Conservation (phyloP, 352 stramenopile species). For the Globisporangium megalacanthum region DNA sequence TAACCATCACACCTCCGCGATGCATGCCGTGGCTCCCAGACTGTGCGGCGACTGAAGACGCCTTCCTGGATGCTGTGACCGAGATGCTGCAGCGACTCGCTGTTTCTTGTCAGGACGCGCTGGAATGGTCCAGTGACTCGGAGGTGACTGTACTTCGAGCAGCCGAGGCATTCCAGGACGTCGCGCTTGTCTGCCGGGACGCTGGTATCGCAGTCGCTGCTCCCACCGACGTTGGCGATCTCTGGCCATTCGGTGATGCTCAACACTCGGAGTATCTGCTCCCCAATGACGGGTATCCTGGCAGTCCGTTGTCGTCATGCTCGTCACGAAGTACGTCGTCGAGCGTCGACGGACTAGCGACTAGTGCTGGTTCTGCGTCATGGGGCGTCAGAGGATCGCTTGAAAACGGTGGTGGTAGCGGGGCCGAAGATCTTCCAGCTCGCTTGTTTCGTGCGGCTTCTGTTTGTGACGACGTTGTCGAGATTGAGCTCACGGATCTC, state of each 20-base stretch:
- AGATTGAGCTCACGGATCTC: conserved; percentile 35
- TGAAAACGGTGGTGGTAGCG: not conserved
- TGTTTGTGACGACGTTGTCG: conserved; percentile 22
- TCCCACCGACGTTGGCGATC: not conserved
- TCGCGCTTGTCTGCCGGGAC: conserved; percentile 16
- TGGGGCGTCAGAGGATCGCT: not conserved
- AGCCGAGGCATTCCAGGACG: conserved; percentile 13
- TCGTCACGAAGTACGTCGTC: not conserved
- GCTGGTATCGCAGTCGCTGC: not conserved
- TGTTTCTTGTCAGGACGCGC: conserved; percentile 2
- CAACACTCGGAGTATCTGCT: not conserved
- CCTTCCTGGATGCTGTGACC: not conserved
- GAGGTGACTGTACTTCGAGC: conserved; percentile 7
- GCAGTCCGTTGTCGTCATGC: not conserved
- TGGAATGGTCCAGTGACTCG: conserved; percentile 17
- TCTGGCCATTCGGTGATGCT: not conserved
- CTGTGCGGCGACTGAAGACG: not conserved
- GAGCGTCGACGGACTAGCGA: not conserved
- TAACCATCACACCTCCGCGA: not conserved
- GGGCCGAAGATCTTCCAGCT: not conserved
- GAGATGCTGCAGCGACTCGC: conserved; percentile 4
- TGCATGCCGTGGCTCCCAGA: not conserved
- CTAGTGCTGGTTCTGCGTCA: not conserved
- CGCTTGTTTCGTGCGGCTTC: not conserved
- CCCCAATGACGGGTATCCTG: not conserved